Conservation (phyloP, 768 basidiomycete species). For the Xanthoconium stramineum region DNA sequence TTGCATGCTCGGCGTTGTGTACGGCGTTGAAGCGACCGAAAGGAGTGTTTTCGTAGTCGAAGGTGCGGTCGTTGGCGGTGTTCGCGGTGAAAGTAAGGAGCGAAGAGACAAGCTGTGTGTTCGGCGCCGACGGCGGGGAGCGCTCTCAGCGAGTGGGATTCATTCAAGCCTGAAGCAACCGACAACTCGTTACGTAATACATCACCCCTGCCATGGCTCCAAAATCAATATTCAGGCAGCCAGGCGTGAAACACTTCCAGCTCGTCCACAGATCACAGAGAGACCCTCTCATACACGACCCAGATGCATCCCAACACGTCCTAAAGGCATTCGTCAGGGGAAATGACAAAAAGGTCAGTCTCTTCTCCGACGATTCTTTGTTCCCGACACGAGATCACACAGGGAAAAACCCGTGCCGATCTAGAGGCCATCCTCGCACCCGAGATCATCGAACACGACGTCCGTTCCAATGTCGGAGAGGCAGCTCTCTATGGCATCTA, state of each 20-base stretch:
- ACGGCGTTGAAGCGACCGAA: slow-evolving; percentile 1
- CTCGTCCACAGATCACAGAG: slow-evolving; percentile 95
- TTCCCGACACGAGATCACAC: slow-evolving; percentile 16
- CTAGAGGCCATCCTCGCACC: slow-evolving; percentile 59
- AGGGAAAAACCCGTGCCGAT: slow-evolving; percentile 83
- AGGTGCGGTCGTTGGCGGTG: neutral
- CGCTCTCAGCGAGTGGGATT: slow-evolving; percentile 18
- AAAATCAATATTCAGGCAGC: slow-evolving; percentile 87
- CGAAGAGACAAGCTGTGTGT: slow-evolving; percentile 10
- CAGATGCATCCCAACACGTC: slow-evolving; percentile 86
- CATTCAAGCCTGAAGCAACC: slow-evolving; percentile 28
- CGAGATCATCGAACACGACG: slow-evolving; percentile 46
- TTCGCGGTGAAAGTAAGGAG: neutral
- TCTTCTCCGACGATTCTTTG: neutral
- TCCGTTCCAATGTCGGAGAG: slow-evolving; percentile 69
- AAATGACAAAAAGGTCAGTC: slow-evolving; percentile 62
- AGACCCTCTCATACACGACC: slow-evolving; percentile 93
- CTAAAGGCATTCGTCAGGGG: slow-evolving; percentile 76
- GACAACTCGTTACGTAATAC: slow-evolving; percentile 31
- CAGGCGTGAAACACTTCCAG: slow-evolving; percentile 91
- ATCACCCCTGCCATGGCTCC: slow-evolving; percentile 52
- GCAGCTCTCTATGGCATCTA: slow-evolving; percentile 87
- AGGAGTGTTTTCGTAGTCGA: neutral
- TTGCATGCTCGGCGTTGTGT: slow-evolving; percentile 46
- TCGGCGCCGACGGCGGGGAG: slow-evolving; percentile 20